Evolutionary conservation across 306 rosid genomes (phyloP), one percentile per base, ranked within the genome.

Genomic region (Morella rubra): DNA sequence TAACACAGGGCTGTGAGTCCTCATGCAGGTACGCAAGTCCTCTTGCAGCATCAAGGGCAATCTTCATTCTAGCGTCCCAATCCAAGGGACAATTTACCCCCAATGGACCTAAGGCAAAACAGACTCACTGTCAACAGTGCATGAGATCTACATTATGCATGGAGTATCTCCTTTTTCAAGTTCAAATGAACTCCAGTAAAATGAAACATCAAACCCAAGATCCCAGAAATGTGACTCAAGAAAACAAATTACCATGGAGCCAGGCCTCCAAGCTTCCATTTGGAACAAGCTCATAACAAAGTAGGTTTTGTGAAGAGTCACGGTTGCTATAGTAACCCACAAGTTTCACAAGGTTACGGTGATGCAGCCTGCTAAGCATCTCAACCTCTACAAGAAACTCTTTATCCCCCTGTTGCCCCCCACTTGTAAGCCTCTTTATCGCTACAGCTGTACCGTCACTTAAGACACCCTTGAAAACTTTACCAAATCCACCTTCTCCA

Each of bases 221-320:
- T 55, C 15, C 41, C 32, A 44, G 80, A 41, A 80, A 49, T 44
- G 10, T 74, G 59, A 73, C 62, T 51, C 45, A 45, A 82, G 66
- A 88, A 79, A 69, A 52, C 61, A 74, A 83, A 76, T 79, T 89
- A 96, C 98, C 99, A 84, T 96, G 99, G 69, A 96, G 98, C 99
- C 99, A 92, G 58, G 98, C 90, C 80, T 96, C 98, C 89, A 96
- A 89, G 87, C 98, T 92, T 83, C 99, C 99, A 89, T 96, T 96
- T 32, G 98, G 85, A 52, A 96, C 93, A 86, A 96, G 99, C 82
- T 96, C 99, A 74, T 92, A 96, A 90, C 99, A 96, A 73, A 96
- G 91, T 60, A 91, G 87, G 86, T 96, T 91, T 75, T 95, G 99
- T 71, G 99, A 89, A 19, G 93, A 85, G 81, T 91, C 97, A 37